Conservation (phyloP, 306 rosid species). For the Fragaria vesca region DNA sequence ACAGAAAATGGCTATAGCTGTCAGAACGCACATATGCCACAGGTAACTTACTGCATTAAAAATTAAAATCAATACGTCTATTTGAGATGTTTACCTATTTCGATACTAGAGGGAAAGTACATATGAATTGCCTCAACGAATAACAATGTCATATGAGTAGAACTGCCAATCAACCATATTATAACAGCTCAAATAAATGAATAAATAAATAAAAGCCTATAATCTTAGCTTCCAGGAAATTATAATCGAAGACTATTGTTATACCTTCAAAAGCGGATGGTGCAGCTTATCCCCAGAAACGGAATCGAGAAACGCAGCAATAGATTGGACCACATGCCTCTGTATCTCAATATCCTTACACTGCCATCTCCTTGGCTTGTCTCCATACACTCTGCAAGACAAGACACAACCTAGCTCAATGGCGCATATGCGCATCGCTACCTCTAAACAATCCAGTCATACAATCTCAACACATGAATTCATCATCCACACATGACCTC, state of each 20-base stretch:
- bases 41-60: not conserved
- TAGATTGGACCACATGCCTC: conserved; percentile 60
- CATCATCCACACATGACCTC: not conserved
- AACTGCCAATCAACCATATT: not conserved
- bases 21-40: not conserved
- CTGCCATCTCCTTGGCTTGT: conserved; percentile 56
- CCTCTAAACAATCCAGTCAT: not conserved
- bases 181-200: not conserved
- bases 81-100: not conserved
- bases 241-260: not conserved
- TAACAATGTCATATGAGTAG: not conserved
- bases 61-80: not conserved
- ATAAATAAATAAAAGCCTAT: not conserved
- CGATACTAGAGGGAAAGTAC: no score
- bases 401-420: not conserved
- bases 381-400: conserved; percentile 43
- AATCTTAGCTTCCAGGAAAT: not conserved
- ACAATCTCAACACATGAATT: not conserved
- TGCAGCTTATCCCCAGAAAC: conserved; percentile 43
- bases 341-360: conserved; percentile 73
- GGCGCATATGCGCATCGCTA: not conserved
- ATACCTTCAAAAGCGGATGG: conserved; percentile 62
- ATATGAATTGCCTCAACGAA: no score
- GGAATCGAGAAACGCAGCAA: conserved; percentile 63
- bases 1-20: not conserved